These are phyloP conservation scores for Spergularia marina DNA, from an alignment of 148 eudicot species.

Conservation along the genomic window DNA sequence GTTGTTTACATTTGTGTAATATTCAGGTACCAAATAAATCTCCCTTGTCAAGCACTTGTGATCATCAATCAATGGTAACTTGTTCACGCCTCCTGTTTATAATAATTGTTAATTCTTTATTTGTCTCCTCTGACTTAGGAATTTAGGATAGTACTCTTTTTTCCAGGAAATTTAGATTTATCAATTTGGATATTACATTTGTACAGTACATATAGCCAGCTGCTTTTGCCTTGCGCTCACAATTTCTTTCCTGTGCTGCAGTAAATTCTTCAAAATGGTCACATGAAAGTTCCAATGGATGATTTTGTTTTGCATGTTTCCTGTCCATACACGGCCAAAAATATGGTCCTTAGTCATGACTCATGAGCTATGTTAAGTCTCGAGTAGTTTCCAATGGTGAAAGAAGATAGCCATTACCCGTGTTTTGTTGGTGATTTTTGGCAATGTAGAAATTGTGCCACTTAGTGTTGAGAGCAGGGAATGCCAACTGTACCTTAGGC, in stretches of 20 bases:
- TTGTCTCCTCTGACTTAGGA: not conserved
- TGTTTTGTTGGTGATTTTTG: too few species aligned
- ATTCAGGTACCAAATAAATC: conserved; percentile 52
- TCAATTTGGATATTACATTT: too few species aligned
- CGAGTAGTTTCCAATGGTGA: not conserved
- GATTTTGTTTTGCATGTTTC: not conserved
- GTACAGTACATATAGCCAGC: not conserved
- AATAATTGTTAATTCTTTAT: not conserved
- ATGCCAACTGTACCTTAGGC: not conserved
- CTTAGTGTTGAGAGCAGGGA: not conserved
- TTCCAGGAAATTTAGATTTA: not conserved
- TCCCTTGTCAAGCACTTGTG: not conserved
- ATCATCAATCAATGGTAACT: not conserved
- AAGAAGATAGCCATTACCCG: not conserved
- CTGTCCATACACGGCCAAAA: not conserved
- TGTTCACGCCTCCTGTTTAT: not conserved
- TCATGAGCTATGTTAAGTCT: not conserved
- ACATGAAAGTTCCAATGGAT: not conserved
- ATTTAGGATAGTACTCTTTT: not conserved
- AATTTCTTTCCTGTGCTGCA: not conserved
- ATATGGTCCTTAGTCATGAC: not conserved
- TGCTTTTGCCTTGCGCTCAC: not conserved
- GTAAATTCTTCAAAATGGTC: not conserved
- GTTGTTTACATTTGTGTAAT: conserved; percentile 69
- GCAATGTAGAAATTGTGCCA: too few species aligned